Evolutionary conservation across 805 yeast genomes (phyloP).

Genomic region (Saturnispora sanitii): DNA sequence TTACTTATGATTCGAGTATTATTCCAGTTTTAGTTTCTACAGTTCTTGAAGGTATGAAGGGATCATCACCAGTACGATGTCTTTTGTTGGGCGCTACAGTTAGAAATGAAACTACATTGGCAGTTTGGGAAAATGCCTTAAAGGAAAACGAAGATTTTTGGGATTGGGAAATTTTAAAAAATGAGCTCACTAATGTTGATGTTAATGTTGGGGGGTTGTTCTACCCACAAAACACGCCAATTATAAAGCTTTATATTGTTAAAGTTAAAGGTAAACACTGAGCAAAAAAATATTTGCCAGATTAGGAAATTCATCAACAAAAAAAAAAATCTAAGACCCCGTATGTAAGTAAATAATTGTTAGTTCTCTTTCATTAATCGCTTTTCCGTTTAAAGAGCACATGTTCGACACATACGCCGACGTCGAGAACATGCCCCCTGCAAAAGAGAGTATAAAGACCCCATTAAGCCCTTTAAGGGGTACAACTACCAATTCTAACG

Average conservation of each 20-base stretch:
- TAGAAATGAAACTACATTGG: conserved; percentile 47
- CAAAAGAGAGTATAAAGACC: neutral
- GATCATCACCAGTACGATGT: conserved; percentile 16
- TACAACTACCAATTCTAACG: neutral
- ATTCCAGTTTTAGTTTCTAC: conserved; percentile 47
- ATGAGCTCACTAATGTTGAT: neutral
- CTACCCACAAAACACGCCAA: conserved; percentile 1
- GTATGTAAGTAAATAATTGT: neutral
- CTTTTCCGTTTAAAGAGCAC: too few species aligned
- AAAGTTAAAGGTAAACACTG: neutral
- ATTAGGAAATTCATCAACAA: neutral
- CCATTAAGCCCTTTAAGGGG: neutral
- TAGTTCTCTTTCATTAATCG: too few species aligned
- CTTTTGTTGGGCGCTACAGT: conserved; percentile 61
- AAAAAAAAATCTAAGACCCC: neutral
- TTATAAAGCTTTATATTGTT: neutral
- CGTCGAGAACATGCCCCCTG: neutral
- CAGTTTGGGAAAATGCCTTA: conserved; percentile 33
- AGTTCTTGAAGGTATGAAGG: conserved; percentile 30
- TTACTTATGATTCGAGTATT: conserved; percentile 65
- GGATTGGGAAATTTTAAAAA: conserved; percentile 18
- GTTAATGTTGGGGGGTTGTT: neutral
- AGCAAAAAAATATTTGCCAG: neutral
- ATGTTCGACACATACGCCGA: neutral
- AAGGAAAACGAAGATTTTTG: conserved; percentile 18